A percentile compares a stretch with the other conserved stretches of the same genome.
Evolutionary conservation across 1,139 yeast species (phyloP).

Genomic region (Arxiozyma heterogenica): DNA sequence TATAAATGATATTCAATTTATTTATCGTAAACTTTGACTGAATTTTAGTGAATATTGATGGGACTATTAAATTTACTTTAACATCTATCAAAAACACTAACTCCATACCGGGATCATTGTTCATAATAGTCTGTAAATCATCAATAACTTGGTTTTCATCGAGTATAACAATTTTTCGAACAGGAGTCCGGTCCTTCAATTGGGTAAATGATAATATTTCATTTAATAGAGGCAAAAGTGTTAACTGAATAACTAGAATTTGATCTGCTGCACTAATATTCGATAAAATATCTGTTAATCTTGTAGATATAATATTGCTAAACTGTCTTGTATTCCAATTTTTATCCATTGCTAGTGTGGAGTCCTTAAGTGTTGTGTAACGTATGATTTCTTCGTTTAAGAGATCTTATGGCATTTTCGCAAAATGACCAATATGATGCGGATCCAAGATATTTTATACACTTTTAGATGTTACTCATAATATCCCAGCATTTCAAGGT

Average conservation of each 20-base stretch:
- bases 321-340: conserved; percentile 25
- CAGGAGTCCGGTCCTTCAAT: conserved; percentile 3
- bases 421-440: conserved; percentile 7
- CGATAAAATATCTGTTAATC: conserved; percentile 14
- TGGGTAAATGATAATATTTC: conserved; percentile 17
- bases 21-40: conserved; percentile 5
- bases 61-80: conserved; percentile 17
- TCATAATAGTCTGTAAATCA: conserved; percentile 12
- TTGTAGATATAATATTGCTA: conserved; percentile 9
- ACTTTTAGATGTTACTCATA: conserved; percentile 21
- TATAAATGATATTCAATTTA: conserved; percentile 13
- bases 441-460: conserved; percentile 21
- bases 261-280: conserved; percentile 13
- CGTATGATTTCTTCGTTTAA: neutral
- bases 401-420: too few relatives aligned
- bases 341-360: conserved; percentile 10
- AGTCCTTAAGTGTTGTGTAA: too few relatives aligned
- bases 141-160: conserved; percentile 7
- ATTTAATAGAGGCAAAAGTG: conserved; percentile 17
- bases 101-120: conserved; percentile 9
- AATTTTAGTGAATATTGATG: conserved; percentile 6
- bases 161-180: neutral
- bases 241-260: conserved; percentile 20
- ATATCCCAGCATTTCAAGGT: neutral
- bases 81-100: conserved; percentile 23